Evolutionary conservation across 495 filamentous ascomycete species (phyloP), one percentile per base, ranked within the genome.

Genomic region (Neurospora sp.): DNA sequence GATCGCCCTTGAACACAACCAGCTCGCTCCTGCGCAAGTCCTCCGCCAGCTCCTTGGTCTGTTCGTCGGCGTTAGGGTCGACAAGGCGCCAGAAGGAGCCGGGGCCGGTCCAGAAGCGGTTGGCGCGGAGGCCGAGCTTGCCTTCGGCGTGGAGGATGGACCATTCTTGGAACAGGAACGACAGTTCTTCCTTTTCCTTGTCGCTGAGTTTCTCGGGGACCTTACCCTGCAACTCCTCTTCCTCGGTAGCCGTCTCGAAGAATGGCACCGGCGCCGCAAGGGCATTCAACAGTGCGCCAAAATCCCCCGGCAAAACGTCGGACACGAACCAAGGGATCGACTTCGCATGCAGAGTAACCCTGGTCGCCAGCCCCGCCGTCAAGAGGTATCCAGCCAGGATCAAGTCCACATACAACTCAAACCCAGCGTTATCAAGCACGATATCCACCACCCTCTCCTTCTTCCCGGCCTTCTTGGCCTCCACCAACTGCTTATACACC

Each of bases 291-390:
- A 99, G 87, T 71, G 92, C 89, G 0, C 84, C 86, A 76, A 99
- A 97, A 78, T 99, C 96, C 35, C 82, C 86, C 0, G 94, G 93
- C 12, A 97, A 81, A 14, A 98, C 96, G 77, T 99, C 96, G 0
- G 93, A 97, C 66, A 99, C 96, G 76, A 98, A 99, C 96, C 96
- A 99, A 0, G 96, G 96, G 70, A 98, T 92, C 41, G 89, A 88
- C 82, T 99, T 99, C 6, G 96, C 93, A 79, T 97, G 94, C 9
- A 99, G 88, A n/a, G 97, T 90, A 16, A 98, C 86, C 7, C 87
- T 89, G 0, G 94, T 97, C 1, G 95, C 96, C 20, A 99, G 86
- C 0, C 91, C 92, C 5, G 92, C 82, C 0, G 91, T 89, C 8
- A 99, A 85, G 4, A 99, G 85, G 78, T 96, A 99, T 4, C 94